Evolutionary conservation across 2,329 filamentous ascomycete genomes (phyloP).

Genomic region (Plenodomus tracheiphilus): DNA sequence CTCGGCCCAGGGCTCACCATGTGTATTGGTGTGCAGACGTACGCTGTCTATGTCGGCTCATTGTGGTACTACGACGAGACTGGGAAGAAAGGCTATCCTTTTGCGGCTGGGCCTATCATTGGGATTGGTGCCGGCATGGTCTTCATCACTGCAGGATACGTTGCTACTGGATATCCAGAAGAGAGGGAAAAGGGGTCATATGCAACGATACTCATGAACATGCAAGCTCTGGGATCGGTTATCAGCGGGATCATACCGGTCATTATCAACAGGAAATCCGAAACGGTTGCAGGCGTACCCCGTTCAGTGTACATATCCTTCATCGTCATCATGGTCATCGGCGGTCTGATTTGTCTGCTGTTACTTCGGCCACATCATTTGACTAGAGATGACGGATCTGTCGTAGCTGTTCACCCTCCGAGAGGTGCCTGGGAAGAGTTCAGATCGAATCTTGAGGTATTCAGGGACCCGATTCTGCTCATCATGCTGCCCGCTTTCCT

Average conservation of each 20-base stretch:
- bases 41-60: conserved; percentile 36
- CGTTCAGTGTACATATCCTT: conserved; percentile 36
- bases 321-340: conserved; percentile 34
- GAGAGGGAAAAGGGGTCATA: conserved; percentile 35
- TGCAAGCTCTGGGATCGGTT: conserved; percentile 34
- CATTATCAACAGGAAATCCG: conserved; percentile 34
- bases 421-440: conserved; percentile 32
- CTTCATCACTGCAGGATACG: conserved; percentile 37
- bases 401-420: conserved; percentile 31
- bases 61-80: conserved; percentile 40
- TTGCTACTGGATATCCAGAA: conserved; percentile 36
- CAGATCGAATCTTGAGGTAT: conserved; percentile 29
- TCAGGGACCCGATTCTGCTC: conserved; percentile 30
- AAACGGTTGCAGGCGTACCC: conserved; percentile 34
- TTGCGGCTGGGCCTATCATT: conserved; percentile 34
- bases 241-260: conserved; percentile 38
- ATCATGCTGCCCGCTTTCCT: conserved; percentile 38
- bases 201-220: conserved; percentile 36
- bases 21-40: conserved; percentile 38
- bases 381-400: conserved; percentile 33
- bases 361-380: conserved; percentile 34
- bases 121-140: conserved; percentile 40
- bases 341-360: conserved; percentile 27
- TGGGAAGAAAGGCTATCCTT: conserved; percentile 36
- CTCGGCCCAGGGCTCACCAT: conserved; percentile 36